Percentiles rank a stretch among this genome's conserved stretches.
Conservation (phyloP, 2,329 filamentous ascomycete genomes). For the Chrysoporthe austroafricana region DNA sequence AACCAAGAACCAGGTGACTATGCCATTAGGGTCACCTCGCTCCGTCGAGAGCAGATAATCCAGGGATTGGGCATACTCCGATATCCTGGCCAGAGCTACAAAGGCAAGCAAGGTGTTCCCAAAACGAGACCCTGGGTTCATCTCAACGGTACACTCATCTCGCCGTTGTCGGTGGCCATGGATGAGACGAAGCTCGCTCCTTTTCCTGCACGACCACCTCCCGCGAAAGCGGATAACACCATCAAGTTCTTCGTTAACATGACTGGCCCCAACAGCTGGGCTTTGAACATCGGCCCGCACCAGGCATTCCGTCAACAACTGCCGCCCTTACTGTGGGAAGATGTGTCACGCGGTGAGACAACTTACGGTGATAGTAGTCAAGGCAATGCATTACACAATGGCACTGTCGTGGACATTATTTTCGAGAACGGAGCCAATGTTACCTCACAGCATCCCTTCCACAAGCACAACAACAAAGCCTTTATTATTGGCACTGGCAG, state of each 20-base stretch:
- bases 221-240: slow-evolving; percentile 23
- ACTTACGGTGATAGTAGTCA: slow-evolving; percentile 24
- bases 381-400: slow-evolving; percentile 29
- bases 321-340: slow-evolving; percentile 29
- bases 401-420: slow-evolving; percentile 35
- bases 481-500: slow-evolving; percentile 34
- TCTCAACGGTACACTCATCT: slow-evolving; percentile 29
- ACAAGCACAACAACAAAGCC: slow-evolving; percentile 37
- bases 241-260: slow-evolving; percentile 31
- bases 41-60: slow-evolving; percentile 30
- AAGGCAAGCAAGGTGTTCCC: slow-evolving; percentile 10
- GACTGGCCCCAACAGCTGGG: slow-evolving; percentile 28
- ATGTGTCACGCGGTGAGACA: slow-evolving; percentile 28
- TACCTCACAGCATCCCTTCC: slow-evolving; percentile 33
- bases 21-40: slow-evolving; percentile 28
- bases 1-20: slow-evolving; percentile 28
- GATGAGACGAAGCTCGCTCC: slow-evolving; percentile 29
- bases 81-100: slow-evolving; percentile 16
- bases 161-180: slow-evolving; percentile 17
- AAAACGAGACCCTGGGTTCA: slow-evolving; percentile 29
- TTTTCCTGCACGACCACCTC: slow-evolving; percentile 26
- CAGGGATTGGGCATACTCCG: slow-evolving; percentile 29
- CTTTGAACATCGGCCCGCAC: slow-evolving; percentile 29
- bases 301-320: slow-evolving; percentile 31
- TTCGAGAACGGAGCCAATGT: slow-evolving; percentile 33